These are phyloP conservation scores for Phytopythium chamaehyphon DNA, from an alignment of 352 stramenopile species.

Conservation along the genomic window DNA sequence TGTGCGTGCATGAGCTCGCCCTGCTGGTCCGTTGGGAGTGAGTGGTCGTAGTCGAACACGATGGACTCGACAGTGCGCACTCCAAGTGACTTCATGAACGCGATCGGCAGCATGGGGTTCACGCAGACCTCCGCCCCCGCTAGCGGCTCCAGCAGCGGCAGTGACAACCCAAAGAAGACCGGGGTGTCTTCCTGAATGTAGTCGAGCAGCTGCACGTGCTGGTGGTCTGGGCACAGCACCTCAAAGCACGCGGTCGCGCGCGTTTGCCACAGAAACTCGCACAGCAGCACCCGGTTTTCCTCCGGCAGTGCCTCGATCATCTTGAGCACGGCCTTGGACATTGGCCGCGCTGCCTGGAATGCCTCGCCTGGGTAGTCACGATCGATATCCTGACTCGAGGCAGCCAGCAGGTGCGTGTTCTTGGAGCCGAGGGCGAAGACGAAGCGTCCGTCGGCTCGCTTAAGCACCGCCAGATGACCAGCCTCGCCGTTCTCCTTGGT, in stretches of 20 bases:
- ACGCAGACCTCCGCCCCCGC: constrained; percentile 62
- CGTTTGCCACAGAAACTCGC: constrained; percentile 76
- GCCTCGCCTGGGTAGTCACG: constrained; percentile 25
- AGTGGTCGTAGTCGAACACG: constrained; percentile 35
- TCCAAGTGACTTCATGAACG: constrained; percentile 45
- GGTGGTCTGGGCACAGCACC: constrained; percentile 61
- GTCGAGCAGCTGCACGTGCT: constrained; percentile 76
- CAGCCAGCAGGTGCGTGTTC: constrained; percentile 70
- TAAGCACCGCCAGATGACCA: constrained; percentile 66
- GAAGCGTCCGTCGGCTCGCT: constrained; percentile 56
- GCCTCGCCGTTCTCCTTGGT: constrained; percentile 81
- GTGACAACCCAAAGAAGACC: constrained; percentile 74
- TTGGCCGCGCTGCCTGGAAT: constrained; percentile 45
- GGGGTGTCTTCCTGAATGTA: constrained; percentile 63
- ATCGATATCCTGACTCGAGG: constrained; percentile 47
- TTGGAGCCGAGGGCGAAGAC: constrained; percentile 78
- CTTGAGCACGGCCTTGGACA: constrained; percentile 33
- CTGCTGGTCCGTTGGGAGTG: constrained; percentile 28
- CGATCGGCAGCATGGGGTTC: constrained; percentile 70
- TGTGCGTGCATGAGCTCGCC: constrained; percentile 32
- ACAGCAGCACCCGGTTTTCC: constrained; percentile 40
- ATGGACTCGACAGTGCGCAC: constrained; percentile 60
- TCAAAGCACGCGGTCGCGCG: constrained; percentile 75
- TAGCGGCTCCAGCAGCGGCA: constrained; percentile 35
- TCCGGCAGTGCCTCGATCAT: constrained; percentile 31